Conservation (phyloP, 2,329 filamentous ascomycete species). For the Xylariaceae sp. region DNA sequence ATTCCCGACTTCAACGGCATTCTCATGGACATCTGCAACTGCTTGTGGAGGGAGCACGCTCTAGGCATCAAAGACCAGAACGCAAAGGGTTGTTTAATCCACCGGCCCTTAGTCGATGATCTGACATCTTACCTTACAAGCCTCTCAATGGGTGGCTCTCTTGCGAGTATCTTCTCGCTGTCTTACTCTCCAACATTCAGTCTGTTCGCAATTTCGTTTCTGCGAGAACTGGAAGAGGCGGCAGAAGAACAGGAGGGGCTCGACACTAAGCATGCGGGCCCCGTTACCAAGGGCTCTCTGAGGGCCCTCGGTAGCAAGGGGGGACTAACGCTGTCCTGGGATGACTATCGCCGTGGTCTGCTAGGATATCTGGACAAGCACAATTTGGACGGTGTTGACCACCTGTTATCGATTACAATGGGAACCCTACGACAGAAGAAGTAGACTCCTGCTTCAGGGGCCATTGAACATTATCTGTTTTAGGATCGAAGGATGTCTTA, state of each 20-base stretch:
- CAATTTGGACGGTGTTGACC: slow-evolving; percentile 62
- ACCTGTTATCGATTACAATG: slow-evolving; percentile 78
- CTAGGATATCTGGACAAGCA: slow-evolving; percentile 61
- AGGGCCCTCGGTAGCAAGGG: slow-evolving; percentile 58
- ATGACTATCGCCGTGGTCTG: slow-evolving; percentile 70
- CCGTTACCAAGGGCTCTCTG: slow-evolving; percentile 66
- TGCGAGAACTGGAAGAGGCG: slow-evolving; percentile 56
- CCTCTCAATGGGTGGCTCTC: slow-evolving; percentile 44
- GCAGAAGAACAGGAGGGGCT: slow-evolving; percentile 40
- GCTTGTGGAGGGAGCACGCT: slow-evolving; percentile 71
- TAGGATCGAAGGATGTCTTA: too few species aligned
- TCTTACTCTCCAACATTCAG: slow-evolving; percentile 57
- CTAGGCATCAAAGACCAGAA: slow-evolving; percentile 63
- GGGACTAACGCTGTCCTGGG: slow-evolving; percentile 65
- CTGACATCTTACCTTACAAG: slow-evolving; percentile 47
- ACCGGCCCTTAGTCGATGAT: slow-evolving; percentile 41
- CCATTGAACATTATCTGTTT: not conserved
- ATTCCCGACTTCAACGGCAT: slow-evolving; percentile 75
- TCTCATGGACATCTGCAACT: slow-evolving; percentile 83
- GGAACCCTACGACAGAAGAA: slow-evolving; percentile 60
- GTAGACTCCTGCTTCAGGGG: slow-evolving; percentile 13
- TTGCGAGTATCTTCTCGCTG: slow-evolving; percentile 53
- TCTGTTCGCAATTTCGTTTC: slow-evolving; percentile 50
- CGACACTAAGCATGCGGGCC: slow-evolving; percentile 56
- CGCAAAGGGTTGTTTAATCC: slow-evolving; percentile 52